Conservation (phyloP, 1,139 yeast species). For the Meyerozyma sp. region DNA sequence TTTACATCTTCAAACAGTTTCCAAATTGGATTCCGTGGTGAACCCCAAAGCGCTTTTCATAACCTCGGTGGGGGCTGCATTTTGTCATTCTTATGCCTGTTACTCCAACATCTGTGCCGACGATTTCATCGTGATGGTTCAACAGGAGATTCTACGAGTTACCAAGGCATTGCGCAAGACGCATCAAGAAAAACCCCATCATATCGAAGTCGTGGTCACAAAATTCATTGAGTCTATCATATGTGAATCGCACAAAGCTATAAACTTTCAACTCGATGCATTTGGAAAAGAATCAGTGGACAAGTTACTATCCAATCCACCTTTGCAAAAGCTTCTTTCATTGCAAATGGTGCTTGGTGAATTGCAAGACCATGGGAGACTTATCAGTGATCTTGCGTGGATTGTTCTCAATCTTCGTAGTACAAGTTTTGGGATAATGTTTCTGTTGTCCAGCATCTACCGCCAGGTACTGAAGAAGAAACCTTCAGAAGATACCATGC, state of each 20-base stretch:
- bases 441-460: slow-evolving; percentile 60
- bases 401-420: slow-evolving; percentile 63
- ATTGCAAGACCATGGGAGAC: slow-evolving; percentile 35
- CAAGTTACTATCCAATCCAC: slow-evolving; percentile 66
- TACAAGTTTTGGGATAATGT: slow-evolving; percentile 69
- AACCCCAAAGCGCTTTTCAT: slow-evolving; percentile 29
- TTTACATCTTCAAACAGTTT: slow-evolving; percentile 26
- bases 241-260: slow-evolving; percentile 63
- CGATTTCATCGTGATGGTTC: slow-evolving; percentile 57
- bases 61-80: slow-evolving; percentile 58
- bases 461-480: slow-evolving; percentile 50
- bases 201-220: slow-evolving; percentile 19
- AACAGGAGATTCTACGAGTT: slow-evolving; percentile 36
- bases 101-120: slow-evolving; percentile 61
- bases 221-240: slow-evolving; percentile 42
- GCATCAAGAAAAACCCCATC: slow-evolving; percentile 12
- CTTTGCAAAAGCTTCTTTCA: slow-evolving; percentile 59
- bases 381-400: slow-evolving; percentile 61
- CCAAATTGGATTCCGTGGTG: slow-evolving; percentile 12
- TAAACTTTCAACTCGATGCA: slow-evolving; percentile 60
- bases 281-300: slow-evolving; percentile 65
- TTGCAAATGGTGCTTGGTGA: slow-evolving; percentile 69
- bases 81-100: slow-evolving; percentile 63
- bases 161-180: slow-evolving; percentile 9
- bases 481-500: slow-evolving; percentile 44